Evolutionary conservation across 176 grass and related monocot species (phyloP), one percentile per base, ranked within the genome.

Genomic region (Carex scoparia): DNA sequence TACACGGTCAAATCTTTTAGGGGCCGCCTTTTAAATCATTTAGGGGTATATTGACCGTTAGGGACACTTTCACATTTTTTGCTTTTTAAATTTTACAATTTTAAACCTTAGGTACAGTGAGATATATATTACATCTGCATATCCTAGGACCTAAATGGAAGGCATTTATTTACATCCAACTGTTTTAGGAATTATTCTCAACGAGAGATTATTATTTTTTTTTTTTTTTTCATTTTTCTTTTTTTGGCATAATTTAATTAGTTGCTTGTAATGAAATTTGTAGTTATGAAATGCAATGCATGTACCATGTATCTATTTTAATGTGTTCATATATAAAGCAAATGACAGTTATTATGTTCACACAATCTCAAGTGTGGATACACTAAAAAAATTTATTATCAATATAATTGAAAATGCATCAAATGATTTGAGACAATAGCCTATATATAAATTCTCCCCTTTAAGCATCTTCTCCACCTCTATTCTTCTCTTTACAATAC

Each of bases 381-480:
- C 28, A 33, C 33, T 72, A 46, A 57, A 1, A 32, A 78, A 30
- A 35, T 18, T 31, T 56, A 77, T 56, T 8, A 28, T 57, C 51
- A 57, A 12, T 4, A 57, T 7, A 14, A 54, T 31, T 75, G 23
- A 32, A 23, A 2, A 75, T 49, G 10, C 4, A 53, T 28, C 9
- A 4, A 27, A 51, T 51, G 46, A 75, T 10, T 53, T 30, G n/a
- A 74, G 40, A 74, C 66, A 33, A 74, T 77, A 31, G 49, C 60
- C 61, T 65, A 65, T 83, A 83, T 23, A 23, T 23, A 68, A 81
- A 81, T 46, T 23, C 35, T 65, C 57, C 55, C 59, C n/a, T 40
- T 38, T 46, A 46, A 40, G 16, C 13, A 19, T 83, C 61, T 68
- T 2, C 32, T 65, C 27, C 37, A 9, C 63, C 58, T 82, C 33